Evolutionary conservation across 2,329 filamentous ascomycete genomes (phyloP), one percentile per base, ranked within the genome.

Genomic region (Parastagonospora nodorum): DNA sequence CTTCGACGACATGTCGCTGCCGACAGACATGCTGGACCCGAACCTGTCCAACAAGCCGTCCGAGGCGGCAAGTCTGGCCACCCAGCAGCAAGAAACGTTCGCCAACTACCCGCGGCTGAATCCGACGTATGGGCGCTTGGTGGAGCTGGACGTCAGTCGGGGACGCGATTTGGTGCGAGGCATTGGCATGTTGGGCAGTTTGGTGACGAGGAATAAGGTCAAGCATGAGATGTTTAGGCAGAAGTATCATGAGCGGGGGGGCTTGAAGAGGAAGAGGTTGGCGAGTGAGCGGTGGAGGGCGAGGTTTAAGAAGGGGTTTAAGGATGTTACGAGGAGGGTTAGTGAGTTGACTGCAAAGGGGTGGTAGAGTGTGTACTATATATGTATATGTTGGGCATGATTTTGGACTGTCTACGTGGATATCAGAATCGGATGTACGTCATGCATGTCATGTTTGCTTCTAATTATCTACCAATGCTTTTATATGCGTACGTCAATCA

Each of bases 221-320:
- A 78, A 74, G 58, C 50, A 42, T 2, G 85, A 90, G 62, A 78
- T 78, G 45, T 70, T 73, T 15, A 71, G 63, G 56, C 90, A 94
- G 75, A 78, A 80, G 57, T 90, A 85, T 64, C 88, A 95, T 73
- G 90, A 94, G 79, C 78, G 90, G 40, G 82, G 82, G 0, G 90
- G 90, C 2, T 65, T 90, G 65, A 91, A 89, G 82, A 82, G 87
- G 74, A 95, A 94, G 84, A 82, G 90, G 64, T 74, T 91, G 61
- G 79, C 77, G 71, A 86, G 83, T 52, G 79, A 87, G 78, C 80
- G 89, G 54, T 92, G 88, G 87, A 81, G 84, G 70, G 76, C 61
- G 57, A 82, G 84, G 52, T 94, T 93, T 75, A 86, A 84, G 78
- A 71, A 72, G 29, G 87, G 86, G 4, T 92, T 94, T 74, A 80